Conservation (phyloP, 2,329 filamentous ascomycete genomes). For the Chrysosporium keratinophilum region DNA sequence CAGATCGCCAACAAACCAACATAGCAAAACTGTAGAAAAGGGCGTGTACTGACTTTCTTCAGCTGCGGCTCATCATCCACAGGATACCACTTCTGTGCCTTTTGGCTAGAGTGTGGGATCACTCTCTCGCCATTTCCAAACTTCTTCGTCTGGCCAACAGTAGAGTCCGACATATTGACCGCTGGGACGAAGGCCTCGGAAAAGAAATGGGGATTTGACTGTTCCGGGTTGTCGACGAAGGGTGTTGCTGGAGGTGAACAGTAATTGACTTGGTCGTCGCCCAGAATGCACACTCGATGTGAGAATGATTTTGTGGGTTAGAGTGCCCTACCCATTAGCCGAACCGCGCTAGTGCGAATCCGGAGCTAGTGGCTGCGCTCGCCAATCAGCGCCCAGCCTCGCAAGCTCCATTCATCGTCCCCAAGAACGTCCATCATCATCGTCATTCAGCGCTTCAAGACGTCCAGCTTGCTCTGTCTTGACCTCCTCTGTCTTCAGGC, state of each 20-base stretch:
- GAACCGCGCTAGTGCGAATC: slow-evolving; percentile 32
- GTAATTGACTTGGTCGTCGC: slow-evolving; percentile 27
- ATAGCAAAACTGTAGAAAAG: slow-evolving; percentile 17
- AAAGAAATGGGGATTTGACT: slow-evolving; percentile 22
- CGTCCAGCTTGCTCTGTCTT: background rate
- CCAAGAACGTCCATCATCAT: slow-evolving; percentile 11
- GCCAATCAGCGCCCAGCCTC: slow-evolving; percentile 5
- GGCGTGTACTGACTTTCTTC: slow-evolving; percentile 73
- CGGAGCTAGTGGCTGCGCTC: slow-evolving; percentile 15
- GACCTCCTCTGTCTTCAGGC: background rate
- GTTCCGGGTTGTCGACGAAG: slow-evolving; percentile 35
- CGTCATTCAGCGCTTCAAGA: slow-evolving; percentile 8
- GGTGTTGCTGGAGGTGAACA: slow-evolving; percentile 32
- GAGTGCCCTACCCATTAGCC: slow-evolving; percentile 34
- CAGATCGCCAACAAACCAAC: background rate
- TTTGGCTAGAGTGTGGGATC: slow-evolving; percentile 75
- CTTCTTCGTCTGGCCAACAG: slow-evolving; percentile 63
- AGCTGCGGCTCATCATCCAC: slow-evolving; percentile 78
- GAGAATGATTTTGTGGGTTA: slow-evolving; percentile 37
- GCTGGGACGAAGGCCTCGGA: slow-evolving; percentile 34
- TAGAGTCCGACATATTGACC: slow-evolving; percentile 45
- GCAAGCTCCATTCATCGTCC: slow-evolving; percentile 1
- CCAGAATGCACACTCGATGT: slow-evolving; percentile 23
- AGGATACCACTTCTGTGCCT: slow-evolving; percentile 99
- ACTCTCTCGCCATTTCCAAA: slow-evolving; percentile 94